Conservation (phyloP, 1,284 basidiomycete species). For the Ceratobasidium sp. region DNA sequence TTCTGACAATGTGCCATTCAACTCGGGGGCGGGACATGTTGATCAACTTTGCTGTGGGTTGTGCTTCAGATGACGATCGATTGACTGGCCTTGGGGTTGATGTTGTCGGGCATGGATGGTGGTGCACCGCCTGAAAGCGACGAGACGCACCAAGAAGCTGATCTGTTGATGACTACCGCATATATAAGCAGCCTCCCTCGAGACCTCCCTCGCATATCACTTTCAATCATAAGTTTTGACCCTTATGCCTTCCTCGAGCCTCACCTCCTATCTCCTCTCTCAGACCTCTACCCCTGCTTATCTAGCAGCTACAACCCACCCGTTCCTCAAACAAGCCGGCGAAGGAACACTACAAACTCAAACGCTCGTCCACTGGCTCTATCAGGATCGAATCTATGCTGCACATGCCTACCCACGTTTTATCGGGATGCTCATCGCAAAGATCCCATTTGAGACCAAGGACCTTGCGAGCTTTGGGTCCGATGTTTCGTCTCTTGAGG, state of each 20-base stretch:
- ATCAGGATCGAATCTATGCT: slow-evolving; percentile 78
- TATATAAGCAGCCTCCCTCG: not conserved
- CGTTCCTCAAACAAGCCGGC: slow-evolving; percentile 70
- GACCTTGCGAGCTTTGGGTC: slow-evolving; percentile 49
- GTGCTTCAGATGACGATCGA: too few relatives aligned
- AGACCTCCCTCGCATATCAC: not conserved
- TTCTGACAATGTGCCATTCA: not conserved
- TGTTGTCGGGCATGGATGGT: not conserved
- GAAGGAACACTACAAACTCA: slow-evolving; percentile 63
- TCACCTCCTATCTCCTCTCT: slow-evolving; percentile 29
- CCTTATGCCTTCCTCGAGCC: slow-evolving; percentile 20
- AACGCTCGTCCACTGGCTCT: slow-evolving; percentile 70
- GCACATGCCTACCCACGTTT: slow-evolving; percentile 74
- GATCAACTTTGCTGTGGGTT: too few relatives aligned
- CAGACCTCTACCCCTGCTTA: slow-evolving; percentile 55
- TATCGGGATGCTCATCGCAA: slow-evolving; percentile 68
- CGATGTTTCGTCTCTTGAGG: slow-evolving; percentile 56
- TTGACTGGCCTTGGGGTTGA: too few relatives aligned
- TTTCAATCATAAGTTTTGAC: not conserved
- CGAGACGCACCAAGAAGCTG: slow-evolving; percentile 16
- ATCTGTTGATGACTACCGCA: slow-evolving; percentile 5
- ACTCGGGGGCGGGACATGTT: slow-evolving; percentile 1
- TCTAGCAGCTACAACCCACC: slow-evolving; percentile 65
- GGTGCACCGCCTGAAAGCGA: slow-evolving; percentile 30
- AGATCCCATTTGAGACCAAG: slow-evolving; percentile 62